Base-by-base conservation (phyloP, 2,329 filamentous ascomycete species). In the Fusarium sp. region DNA sequence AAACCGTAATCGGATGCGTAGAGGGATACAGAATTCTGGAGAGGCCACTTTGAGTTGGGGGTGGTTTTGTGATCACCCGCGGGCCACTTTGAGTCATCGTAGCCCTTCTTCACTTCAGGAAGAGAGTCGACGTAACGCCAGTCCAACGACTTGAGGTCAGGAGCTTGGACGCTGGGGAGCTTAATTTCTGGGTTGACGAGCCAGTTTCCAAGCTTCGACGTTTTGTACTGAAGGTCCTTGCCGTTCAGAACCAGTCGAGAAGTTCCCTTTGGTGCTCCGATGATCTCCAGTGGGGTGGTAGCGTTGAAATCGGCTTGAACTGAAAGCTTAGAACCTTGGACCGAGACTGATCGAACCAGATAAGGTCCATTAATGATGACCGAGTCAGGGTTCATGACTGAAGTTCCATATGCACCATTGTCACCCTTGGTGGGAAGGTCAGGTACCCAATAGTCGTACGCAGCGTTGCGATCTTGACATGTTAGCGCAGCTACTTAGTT, bases 1-100 rank as follows among this genome's bases (percentile, higher is more conserved):
- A 89, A 95, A 24, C 92, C 92, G 73, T 95, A 95, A 77, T 95
- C 92, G 17, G 87, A 87, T 1, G 84, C 85, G 72, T 91, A 93
- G 0, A 95, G 85, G 0, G 88, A 90, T 0, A 87, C 89, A 0
- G 91, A 89, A 0, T 92, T 94, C 1, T 82, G 85, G 3, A 91
- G 79, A 3, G 84, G 80, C 22, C 79, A 74, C 18, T 83, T 80
- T 0, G 86, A 87, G 76, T 94, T 94, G 74, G 87, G 87, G 2
- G 88, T 90, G 4, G 82, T 83, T 0, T 80, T 82, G 7, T 88
- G 81, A 63, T 90, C 80, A 1, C 91, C 92, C 0, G 75, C 70
- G 0, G 84, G 84, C 93, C 93, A 96, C 7, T 79, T 78, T 5
- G 86, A 86, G 76, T 96, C 93, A 53, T 93, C 88, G 71, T 94